Evolutionary conservation across 75 land plant genomes (phyloP).

Genomic region (Selaginella tamariscina): DNA sequence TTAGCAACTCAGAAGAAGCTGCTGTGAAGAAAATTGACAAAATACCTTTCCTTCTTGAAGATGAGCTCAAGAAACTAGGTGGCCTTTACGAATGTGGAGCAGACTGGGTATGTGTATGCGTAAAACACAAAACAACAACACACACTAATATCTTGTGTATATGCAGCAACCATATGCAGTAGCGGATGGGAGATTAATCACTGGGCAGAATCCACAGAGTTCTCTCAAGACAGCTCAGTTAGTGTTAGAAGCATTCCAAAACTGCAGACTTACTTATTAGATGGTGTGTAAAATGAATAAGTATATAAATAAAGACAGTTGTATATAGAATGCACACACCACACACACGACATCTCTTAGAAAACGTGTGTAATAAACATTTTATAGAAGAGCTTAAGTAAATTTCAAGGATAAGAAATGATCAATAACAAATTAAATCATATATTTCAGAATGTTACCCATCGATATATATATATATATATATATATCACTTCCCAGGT

Average conservation of each 20-base stretch:
- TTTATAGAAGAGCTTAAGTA: too few relatives aligned
- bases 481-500: not conserved
- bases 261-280: slow-evolving; percentile 15
- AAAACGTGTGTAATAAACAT: too few relatives aligned
- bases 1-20: slow-evolving; percentile 28
- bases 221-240: slow-evolving; percentile 22
- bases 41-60: slow-evolving; percentile 28
- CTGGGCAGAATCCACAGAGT: slow-evolving; percentile 32
- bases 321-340: too few relatives aligned
- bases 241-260: slow-evolving; percentile 12
- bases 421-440: too few relatives aligned
- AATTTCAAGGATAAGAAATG: too few relatives aligned
- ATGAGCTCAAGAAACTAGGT: slow-evolving; percentile 28
- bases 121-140: too few relatives aligned
- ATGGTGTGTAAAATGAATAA: too few relatives aligned
- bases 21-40: slow-evolving; percentile 24
- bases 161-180: slow-evolving; percentile 29
- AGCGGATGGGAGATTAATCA: slow-evolving; percentile 26
- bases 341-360: too few relatives aligned
- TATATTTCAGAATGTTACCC: too few relatives aligned
- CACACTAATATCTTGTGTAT: too few relatives aligned
- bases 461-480: too few relatives aligned
- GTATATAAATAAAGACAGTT: too few relatives aligned
- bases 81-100: slow-evolving; percentile 23
- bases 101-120: slow-evolving; percentile 22